Base-by-base conservation (phyloP, 768 basidiomycete genomes). In the Tulasnella sp. region DNA sequence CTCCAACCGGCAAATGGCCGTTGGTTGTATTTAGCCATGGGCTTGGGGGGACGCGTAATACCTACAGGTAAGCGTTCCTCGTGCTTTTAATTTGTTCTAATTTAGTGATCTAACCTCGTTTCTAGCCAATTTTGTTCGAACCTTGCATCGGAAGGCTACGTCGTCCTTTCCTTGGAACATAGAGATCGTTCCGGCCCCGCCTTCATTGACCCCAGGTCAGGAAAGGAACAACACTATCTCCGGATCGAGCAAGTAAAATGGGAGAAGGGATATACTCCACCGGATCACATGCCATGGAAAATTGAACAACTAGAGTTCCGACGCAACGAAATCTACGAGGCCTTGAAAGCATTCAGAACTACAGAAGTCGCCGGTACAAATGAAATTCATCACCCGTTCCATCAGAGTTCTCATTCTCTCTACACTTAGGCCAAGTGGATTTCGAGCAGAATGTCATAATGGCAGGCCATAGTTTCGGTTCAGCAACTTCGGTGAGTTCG, bases 11-110 rank as follows among this genome's bases (percentile, higher is more conserved):
- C 17, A 86, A 86, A 69, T 93, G 92, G 92, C 92, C 93, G 0
- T 86, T 96, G 38, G 88, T 94, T 38, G 86, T 96, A 52, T 95
- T 94, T 83, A 93, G 91, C 12, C 94, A 95, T 84, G 94, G 94
- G 25, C 87, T 95, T 29, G 91, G 89, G 25, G 93, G 93, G 4
- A 89, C 87, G 58, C 84, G 89, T 29, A 91, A 89, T 0, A 87
- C 89, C 1, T 94, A 94, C 80, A 91, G 89, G 88, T 87, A 78
- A 69, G 42, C 29, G 31, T 17, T 37, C 31, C 19, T 25, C 25
- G 25, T 7, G 67, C 25, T 17, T 67, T 25, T 58, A 52, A 36
- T 49, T 58, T 74, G 71, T 19, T 17, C 49, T 31, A 22, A 72
- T 58, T 42, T 73, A 39, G 76, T 15, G 78, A 42, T 68, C 25